Evolutionary conservation across 2,329 filamentous ascomycete genomes (phyloP), one percentile per base, ranked within the genome.

Genomic region (Biscogniauxia marginata): DNA sequence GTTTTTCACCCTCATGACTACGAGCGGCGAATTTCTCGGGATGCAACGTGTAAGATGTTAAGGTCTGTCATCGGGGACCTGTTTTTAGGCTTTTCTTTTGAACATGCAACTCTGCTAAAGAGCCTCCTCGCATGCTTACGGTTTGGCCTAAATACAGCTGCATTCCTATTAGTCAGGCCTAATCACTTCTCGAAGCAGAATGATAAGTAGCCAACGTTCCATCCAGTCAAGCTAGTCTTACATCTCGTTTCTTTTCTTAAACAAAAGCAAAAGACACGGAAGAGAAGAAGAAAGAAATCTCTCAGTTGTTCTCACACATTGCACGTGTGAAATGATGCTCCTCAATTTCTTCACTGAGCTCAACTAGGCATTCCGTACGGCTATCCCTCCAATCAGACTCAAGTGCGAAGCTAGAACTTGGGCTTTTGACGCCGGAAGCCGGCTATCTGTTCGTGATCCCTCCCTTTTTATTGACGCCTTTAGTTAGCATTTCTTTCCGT

Each of bases 321-420:
- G 62, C 58, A 61, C 61, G 65, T 67, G 65, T 64, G 65, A 67
- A 60, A 63, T 63, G 49, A 47, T 57, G 63, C 58, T 65, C 61
- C 57, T 66, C 61, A 65, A 63, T 65, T 62, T 66, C 63, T 64
- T 60, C 59, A 63, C 59, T 60, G 55, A 60, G 59, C 61, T 62
- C 56, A 62, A 58, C 55, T 50, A 55, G 59, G 54, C 57, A 54
- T 49, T 54, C 19, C 53, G 53, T 48, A 57, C 54, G 50, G 34
- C 24, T 50, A 46, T 59, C 61, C 53, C 60, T 63, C 63, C 65
- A 67, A 68, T 66, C 58, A 65, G 51, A 52, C 39, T 51, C 48
- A 49, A 44, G 51, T 13, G 30, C 23, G 22, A 44, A 57, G 55
- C 59, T 58, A 60, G 62, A 60, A 55, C 59, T 56, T 63, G 50